Percentiles rank a stretch among this genome's conserved stretches.
Evolutionary conservation across 2,329 filamentous ascomycete genomes (phyloP).

Genomic region (Aspergillus brasiliensis): DNA sequence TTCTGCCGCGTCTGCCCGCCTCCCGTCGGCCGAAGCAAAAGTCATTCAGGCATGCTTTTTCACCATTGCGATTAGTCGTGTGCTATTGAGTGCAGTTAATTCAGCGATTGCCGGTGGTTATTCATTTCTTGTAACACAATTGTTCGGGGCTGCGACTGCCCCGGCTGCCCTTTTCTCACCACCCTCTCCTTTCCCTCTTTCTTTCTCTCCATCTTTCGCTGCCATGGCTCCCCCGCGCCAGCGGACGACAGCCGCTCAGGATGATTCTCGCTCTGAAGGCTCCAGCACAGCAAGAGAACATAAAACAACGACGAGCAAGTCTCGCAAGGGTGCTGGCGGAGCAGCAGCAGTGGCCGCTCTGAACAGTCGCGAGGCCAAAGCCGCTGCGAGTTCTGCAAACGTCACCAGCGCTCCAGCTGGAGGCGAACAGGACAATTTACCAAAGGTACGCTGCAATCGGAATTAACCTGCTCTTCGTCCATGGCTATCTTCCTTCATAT

Average conservation of each 20-base stretch:
- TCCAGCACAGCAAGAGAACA: constrained; percentile 47
- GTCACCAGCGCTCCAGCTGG: constrained; percentile 34
- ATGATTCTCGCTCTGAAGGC: constrained; percentile 53
- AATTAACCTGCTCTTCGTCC: background rate
- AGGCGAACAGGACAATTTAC: constrained; percentile 26
- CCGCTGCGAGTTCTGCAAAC: constrained; percentile 29
- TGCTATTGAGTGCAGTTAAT: background rate
- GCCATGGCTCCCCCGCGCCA: constrained; percentile 51
- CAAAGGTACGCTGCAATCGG: constrained; percentile 32
- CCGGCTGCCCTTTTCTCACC: background rate
- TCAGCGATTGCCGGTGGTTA: constrained; percentile 10
- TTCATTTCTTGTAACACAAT: background rate
- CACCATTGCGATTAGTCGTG: constrained; percentile 8
- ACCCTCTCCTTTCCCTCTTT: constrained; percentile 7
- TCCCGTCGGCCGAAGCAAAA: constrained; percentile 22
- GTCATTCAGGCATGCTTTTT: constrained; percentile 16
- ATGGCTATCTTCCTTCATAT: too few species aligned
- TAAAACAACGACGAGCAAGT: constrained; percentile 33
- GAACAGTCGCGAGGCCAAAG: constrained; percentile 19
- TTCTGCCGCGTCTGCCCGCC: constrained; percentile 39
- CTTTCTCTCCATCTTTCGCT: constrained; percentile 5
- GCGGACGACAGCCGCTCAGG: constrained; percentile 41
- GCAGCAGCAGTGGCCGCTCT: constrained; percentile 12
- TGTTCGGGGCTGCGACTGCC: background rate
- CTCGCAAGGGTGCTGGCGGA: constrained; percentile 31